Base-by-base conservation (phyloP, 192 early-diverging fungal genomes). In the Paraglomus brasilianum region DNA sequence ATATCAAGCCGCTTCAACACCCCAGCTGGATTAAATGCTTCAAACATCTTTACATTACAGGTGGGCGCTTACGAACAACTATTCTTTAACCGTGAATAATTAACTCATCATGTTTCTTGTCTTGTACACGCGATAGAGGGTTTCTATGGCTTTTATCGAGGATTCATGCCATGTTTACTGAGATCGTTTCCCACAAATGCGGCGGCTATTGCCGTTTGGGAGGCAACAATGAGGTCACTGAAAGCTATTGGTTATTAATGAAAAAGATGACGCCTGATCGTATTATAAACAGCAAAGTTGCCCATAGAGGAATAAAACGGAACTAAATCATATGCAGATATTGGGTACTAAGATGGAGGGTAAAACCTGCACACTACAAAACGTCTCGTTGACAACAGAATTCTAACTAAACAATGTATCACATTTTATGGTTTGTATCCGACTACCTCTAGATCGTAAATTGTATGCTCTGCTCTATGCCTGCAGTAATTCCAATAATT, bases 171-270 rank as follows among this genome's bases (percentile, higher is more conserved):
- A 11, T 92, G 91, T 11, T 90, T 98, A 55, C 82, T 98, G 39
- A 85, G 96, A 38, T 87, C 91, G 3, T 98, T 98, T 77, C 96
- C 96, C 2, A 96, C 95, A 0, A 98, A 98, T 69, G 95, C 93
- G 42, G 90, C 90, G 22, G 94, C 93, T n/a, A 90, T 98, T 46
- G 86, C 95, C 48, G 88, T 91, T 2, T 95, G 91, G 83, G 94
- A 98, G 65, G 83, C 84, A 22, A 83, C 81, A 0, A 86, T 89
- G 82, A 71, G 77, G 17, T 75, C 60, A 72, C 42, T 53, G 68
- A 48, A 69, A 50, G 43, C 66, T 70, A 17, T 72, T 71, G 13
- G 30, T 30, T 30, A 30, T 30, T 30, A 3, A 30, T 30, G 30
- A 30, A 30, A n/a, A 30, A 30, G 30, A 30, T 30, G 30, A 30